Base-by-base conservation (phyloP, 202 grass and related monocot genomes). In the Brachypodium distachyon region DNA sequence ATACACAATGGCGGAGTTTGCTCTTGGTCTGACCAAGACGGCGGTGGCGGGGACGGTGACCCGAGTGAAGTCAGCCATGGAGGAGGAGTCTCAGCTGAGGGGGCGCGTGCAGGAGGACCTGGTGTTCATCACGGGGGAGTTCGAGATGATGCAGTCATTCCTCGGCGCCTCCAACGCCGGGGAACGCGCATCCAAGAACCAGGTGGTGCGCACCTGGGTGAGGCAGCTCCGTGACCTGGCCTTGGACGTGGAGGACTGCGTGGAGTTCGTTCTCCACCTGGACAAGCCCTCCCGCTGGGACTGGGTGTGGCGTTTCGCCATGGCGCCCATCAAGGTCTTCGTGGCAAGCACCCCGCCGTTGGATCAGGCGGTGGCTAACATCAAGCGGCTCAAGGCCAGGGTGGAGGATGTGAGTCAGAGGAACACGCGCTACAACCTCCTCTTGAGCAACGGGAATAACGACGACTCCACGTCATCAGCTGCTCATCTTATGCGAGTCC, bases 111-210 rank as follows among this genome's bases (percentile, higher is more conserved):
- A 46, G 13, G 43, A 46, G 4, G 43, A 46, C 43, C 43, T 46
- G 12, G 4, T 46, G 0, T 46, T 46, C 43, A 46, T 46, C 43
- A 46, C 43, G 13, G 43, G 43, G 0, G 43, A 46, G 43, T 52
- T 79, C 33, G 39, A 79, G 55, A 57, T 57, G 54, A 79, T 79
- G 76, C 59, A 68, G 21, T 3, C 43, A 1, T 47, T 47, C 43
- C 16, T 47, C 0, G 1, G 2, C 43, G 43, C 0, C 43, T 18
- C 43, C 0, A 7, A 0, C 14, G 43, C 43, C 0, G 0, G 0
- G 43, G 43, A 47, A 12, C 13, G 43, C 11, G 14, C 43, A 47
- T 47, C 43, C 43, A 47, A 47, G 4, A 47, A 47, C 43, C 14
- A 1, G 43, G 43, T 47, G 43, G 43, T 1, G 16, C 16, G 0